phyloP scores from a whole-genome alignment of 768 basidiomycete species.

The Gymnopilus junonius region DNA sequence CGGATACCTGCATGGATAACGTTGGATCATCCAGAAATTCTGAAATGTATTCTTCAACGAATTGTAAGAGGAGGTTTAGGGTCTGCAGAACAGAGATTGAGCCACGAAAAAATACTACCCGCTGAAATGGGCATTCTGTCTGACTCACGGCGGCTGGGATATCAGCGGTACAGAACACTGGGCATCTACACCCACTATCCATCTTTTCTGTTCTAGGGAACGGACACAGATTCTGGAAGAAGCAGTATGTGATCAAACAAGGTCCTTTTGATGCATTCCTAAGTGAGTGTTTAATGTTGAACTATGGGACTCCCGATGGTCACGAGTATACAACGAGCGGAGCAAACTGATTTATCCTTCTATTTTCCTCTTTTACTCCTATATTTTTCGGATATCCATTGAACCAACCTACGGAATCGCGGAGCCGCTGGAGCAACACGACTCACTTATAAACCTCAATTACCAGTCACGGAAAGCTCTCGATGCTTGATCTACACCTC shows the following conservation, averaged over 20 bases:
- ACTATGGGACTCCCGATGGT: too few species aligned
- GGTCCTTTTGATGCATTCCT: too few species aligned
- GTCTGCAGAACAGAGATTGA: background rate
- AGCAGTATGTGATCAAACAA: too few species aligned
- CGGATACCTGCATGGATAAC: background rate
- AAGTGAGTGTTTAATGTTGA: too few species aligned
- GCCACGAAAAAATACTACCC: background rate
- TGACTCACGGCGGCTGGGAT: background rate
- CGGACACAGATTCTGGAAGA: background rate
- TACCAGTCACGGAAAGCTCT: conserved; percentile 7
- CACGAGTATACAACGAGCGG: too few species aligned
- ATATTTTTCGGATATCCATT: too few species aligned
- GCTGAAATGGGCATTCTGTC: background rate
- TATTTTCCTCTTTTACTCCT: too few species aligned
- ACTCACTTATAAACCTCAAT: background rate
- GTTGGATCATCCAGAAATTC: too few species aligned
- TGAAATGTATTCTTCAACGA: background rate
- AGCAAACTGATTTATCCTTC: too few species aligned
- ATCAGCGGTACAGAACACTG: background rate
- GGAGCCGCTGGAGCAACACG: too few species aligned
- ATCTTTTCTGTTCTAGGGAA: background rate
- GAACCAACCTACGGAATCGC: too few species aligned
- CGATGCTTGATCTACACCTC: conserved; percentile 9
- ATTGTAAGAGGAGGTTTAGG: background rate
- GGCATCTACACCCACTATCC: too few species aligned